Base-by-base conservation (phyloP, 2,329 filamentous ascomycete species). In the Didymella segeticola region DNA sequence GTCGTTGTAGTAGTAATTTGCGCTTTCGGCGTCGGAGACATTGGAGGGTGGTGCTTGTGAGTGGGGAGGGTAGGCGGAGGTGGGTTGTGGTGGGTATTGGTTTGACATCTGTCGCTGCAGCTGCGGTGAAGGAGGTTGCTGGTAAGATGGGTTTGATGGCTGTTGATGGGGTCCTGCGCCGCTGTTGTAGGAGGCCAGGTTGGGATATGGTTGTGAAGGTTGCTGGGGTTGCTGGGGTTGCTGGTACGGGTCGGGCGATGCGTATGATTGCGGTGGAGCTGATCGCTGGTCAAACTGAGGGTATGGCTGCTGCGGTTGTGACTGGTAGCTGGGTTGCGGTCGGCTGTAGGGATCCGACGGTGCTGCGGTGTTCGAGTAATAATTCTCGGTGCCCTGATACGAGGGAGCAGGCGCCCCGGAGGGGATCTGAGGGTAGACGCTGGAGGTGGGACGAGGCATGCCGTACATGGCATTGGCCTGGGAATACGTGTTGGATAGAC, bases 401-500 rank as follows among this genome's bases (percentile, higher is more conserved):
- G 69, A 66, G 5, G 64, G 62, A 15, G 69, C 66, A 2, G 63
- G 62, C 15, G 62, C 58, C 6, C 68, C 67, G 12, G 69, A 60
- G 14, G 69, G 67, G 49, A 96, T 82, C 4, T 85, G 84, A 9
- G 91, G 89, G 70, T 96, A 96, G 12, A 89, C 82, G 46, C 81
- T 81, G 17, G 80, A 83, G 5, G 84, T 73, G 9, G 83, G 75
- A 34, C 78, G 75, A n/a, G 74, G 73, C 30, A 74, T 63, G 22
- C 71, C 69, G 38, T 76, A 76, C 61, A 75, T 74, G 29, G 78
- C 73, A 27, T 72, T 69, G 30, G 93, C 89, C 67, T 96, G 91
- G 60, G 87, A 89, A 72, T 98, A 98, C 1, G 95, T 93, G 73
- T 89, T 96, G 8, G 92, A 96, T 22, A 99, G 81, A 31, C 95